Evolutionary conservation across 108 stramenopile species (phyloP).

Genomic region (Cyclotella cryptica): DNA sequence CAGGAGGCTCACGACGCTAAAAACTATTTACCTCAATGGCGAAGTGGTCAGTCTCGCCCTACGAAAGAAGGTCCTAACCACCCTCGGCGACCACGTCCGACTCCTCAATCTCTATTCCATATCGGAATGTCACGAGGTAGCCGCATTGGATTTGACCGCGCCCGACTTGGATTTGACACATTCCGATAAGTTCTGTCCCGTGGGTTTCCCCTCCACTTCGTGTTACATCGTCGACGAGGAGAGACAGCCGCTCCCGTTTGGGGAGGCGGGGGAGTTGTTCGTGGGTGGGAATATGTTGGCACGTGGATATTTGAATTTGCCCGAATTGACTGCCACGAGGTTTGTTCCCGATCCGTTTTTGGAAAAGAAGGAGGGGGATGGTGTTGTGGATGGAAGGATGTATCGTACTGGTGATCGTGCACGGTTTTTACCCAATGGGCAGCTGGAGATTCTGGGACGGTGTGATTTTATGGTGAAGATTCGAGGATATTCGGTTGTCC

Average conservation of each 20-base stretch:
- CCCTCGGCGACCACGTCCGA: constrained; percentile 54
- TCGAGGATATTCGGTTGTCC: constrained; percentile 80
- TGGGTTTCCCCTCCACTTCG: constrained; percentile 38
- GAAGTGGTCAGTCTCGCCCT: constrained; percentile 78
- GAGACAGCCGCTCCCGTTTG: constrained; percentile 50
- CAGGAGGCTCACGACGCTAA: constrained; percentile 48
- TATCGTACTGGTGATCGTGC: constrained; percentile 82
- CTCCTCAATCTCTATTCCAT: constrained; percentile 79
- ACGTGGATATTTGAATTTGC: constrained; percentile 78
- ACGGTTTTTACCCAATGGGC: constrained; percentile 71
- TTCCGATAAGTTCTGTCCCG: constrained; percentile 55
- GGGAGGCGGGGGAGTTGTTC: constrained; percentile 63
- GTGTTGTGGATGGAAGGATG: constrained; percentile 43
- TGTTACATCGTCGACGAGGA: constrained; percentile 67
- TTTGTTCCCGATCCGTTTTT: constrained; percentile 58
- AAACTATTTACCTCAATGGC: constrained; percentile 64
- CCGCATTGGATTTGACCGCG: constrained; percentile 53
- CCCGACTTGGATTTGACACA: constrained; percentile 32
- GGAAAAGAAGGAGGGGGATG: neutral
- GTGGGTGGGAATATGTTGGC: constrained; percentile 80
- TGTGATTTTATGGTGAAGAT: constrained; percentile 90
- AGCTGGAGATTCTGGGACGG: constrained; percentile 80
- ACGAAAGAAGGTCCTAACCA: constrained; percentile 42
- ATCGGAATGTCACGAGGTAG: constrained; percentile 80
- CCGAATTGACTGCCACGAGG: constrained; percentile 75